Evolutionary conservation across 106 monocot genomes (phyloP).

Genomic region (Platanthera guangdongensis): DNA sequence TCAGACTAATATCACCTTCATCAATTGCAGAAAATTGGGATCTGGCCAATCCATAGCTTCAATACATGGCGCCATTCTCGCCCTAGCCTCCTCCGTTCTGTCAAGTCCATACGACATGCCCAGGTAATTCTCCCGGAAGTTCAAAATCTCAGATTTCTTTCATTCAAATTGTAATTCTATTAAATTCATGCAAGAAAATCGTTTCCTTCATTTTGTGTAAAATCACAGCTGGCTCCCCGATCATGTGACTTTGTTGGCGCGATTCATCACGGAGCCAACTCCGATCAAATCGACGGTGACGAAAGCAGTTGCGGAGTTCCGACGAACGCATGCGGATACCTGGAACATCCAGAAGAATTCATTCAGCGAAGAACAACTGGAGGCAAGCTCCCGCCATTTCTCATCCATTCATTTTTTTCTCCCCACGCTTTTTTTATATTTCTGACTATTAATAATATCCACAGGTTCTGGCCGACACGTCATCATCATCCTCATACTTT

Average conservation of each 20-base stretch:
- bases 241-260: constrained; percentile 86
- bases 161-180: not conserved
- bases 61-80: constrained; percentile 88
- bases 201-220: not conserved
- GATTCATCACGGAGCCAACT: constrained; percentile 75
- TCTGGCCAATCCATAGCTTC: constrained; percentile 57
- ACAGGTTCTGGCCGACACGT: constrained; percentile 86
- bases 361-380: constrained; percentile 90
- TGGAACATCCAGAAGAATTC: constrained; percentile 90
- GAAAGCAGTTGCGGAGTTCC: constrained; percentile 94
- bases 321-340: constrained; percentile 96
- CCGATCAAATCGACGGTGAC: constrained; percentile 83
- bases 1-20: not conserved
- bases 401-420: not conserved
- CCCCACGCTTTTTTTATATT: not conserved
- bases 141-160: not conserved
- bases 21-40: constrained; percentile 45
- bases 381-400: constrained; percentile 43
- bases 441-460: constrained; percentile 3
- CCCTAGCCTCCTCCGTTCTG: constrained; percentile 76
- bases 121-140: constrained; percentile 30
- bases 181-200: not conserved
- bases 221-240: constrained; percentile 85
- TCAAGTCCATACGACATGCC: constrained; percentile 97
- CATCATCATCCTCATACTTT: constrained; percentile 91